Evolutionary conservation across 2,329 filamentous ascomycete genomes (phyloP).

Genomic region (Chaetoscypha palmicola): DNA sequence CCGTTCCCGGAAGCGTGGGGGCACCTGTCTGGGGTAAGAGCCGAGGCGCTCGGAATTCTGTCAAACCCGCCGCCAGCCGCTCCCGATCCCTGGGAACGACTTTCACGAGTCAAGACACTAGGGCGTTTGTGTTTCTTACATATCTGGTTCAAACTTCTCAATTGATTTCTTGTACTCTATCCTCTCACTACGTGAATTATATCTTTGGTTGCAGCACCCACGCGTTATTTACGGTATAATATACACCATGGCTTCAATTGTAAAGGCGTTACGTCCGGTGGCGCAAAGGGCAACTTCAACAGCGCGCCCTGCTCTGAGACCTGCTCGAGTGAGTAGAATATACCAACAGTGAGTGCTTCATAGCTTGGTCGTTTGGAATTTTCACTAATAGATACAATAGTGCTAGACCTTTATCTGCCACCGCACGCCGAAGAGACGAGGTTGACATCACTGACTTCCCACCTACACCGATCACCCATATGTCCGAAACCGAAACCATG

Average conservation of each 20-base stretch:
- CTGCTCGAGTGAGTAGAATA: constrained; percentile 32
- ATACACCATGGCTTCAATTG: constrained; percentile 40
- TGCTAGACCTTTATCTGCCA: constrained; percentile 53
- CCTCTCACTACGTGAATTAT: too few species aligned
- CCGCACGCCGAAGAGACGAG: constrained; percentile 46
- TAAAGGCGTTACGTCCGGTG: constrained; percentile 39
- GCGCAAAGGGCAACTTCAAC: constrained; percentile 33
- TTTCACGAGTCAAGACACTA: neutral
- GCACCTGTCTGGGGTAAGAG: too few species aligned
- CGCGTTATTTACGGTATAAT: too few species aligned
- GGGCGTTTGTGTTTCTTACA: neutral
- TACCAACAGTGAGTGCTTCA: constrained; percentile 34
- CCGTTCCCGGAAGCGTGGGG: too few species aligned
- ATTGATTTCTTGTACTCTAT: too few species aligned
- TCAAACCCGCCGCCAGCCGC: constrained; percentile 10
- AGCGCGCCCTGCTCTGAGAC: constrained; percentile 34
- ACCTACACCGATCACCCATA: constrained; percentile 86
- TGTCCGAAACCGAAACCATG: constrained; percentile 81
- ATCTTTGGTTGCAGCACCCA: too few species aligned
- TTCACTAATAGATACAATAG: constrained; percentile 23
- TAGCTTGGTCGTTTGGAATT: neutral
- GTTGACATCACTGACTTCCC: constrained; percentile 59
- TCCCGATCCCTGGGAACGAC: neutral
- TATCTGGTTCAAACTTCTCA: too few species aligned
- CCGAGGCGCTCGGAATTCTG: neutral